Evolutionary conservation across 2,329 filamentous ascomycete species (phyloP), one percentile per base, ranked within the genome.

Genomic region (Penicillium nordicum): DNA sequence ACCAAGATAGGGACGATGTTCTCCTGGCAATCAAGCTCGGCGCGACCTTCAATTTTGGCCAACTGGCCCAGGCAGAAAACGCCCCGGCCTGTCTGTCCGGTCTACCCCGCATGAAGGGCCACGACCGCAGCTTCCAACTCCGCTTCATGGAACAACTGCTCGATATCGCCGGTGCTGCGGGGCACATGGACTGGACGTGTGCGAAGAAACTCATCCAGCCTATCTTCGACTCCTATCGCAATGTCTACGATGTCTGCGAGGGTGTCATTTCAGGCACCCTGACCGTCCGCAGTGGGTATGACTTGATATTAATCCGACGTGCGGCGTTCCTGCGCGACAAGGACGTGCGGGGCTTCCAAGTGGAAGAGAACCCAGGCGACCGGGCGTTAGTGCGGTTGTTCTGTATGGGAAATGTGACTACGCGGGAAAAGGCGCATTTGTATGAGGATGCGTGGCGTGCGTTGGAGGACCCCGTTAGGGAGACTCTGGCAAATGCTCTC

Each of bases 101-200:
- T 34, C 37, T 63, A 21, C 42, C 32, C 18, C 50, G 34, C 25
- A 53, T 60, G 53, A 34, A 49, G 27, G 37, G 32, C n/a, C 41
- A 30, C 12, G 34, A 44, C 9, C 53, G 50, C 25, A 55, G 53
- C 34, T 61, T 62, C 23, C 51, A 47, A n/a, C 44, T 62, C 3
- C 53, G 58, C 14, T 62, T 62, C 23, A 62, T 62, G 58, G 55
- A 61, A 34, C 55, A 62, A 25, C 7, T 62, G 40, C 47, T 62
- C 5, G 55, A 62, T 21, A 57, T 62, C 18, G 49, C 60, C 0
- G 60, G 60, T 27, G 60, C 55, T 3, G 58, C 58, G 9, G 60
- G 60, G 2, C 60, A 62, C 16, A 60, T 58, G 55, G 50, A 60
- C 23, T 58, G 53, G 50, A 62, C 50, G 1, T 57, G 58, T 7